Conservation (phyloP, 345 rosid genomes). For the Hevea brasiliensis region DNA sequence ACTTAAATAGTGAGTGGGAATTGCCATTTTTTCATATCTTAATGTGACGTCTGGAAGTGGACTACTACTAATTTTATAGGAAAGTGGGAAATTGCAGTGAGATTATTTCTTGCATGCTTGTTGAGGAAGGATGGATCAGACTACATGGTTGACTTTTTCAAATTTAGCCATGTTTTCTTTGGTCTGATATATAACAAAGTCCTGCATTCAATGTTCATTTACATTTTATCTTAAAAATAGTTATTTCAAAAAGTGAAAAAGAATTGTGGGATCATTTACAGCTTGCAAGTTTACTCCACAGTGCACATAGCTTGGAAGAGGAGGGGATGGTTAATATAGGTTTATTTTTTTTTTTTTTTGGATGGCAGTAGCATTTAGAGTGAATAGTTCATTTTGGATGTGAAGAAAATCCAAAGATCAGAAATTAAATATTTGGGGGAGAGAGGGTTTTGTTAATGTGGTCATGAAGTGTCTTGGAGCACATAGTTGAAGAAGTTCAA, state of each 20-base stretch:
- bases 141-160: neutral
- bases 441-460: neutral
- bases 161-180: neutral
- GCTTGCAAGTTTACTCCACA: neutral
- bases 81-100: neutral
- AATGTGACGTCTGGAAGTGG: neutral
- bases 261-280: neutral
- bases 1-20: neutral
- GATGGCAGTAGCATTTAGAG: neutral
- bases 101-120: neutral
- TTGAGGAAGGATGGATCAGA: neutral
- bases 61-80: neutral
- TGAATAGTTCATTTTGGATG: neutral
- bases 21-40: neutral
- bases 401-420: neutral
- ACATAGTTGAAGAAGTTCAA: neutral
- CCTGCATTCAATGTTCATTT: neutral
- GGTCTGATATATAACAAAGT: neutral
- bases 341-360: no score
- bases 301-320: no score
- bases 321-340: neutral
- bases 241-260: neutral
- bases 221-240: neutral
- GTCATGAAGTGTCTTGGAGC: neutral
- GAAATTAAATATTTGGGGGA: neutral